Base-by-base conservation (phyloP, 2,329 filamentous ascomycete genomes). In the Talaromyces rugulosus region DNA sequence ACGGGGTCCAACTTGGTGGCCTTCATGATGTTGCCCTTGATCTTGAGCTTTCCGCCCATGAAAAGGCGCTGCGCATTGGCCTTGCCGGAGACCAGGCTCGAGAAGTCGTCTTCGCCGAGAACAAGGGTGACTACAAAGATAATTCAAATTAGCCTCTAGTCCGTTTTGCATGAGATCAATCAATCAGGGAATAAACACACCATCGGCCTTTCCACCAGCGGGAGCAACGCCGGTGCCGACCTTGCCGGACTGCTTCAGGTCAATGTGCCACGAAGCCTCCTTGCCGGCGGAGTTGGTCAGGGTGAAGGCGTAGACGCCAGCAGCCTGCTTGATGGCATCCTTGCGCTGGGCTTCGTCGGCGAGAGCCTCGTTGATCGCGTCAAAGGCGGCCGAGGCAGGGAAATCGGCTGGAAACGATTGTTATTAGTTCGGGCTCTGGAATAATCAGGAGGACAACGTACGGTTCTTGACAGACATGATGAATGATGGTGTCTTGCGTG, bases 21-120 rank as follows among this genome's bases (percentile, higher is more conserved):
- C 86, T 97, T 97, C 94, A 98, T 98, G 64, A 98, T 87, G 77
- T 98, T 92, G 66, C 95, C 95, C 87, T 92, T 96, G 75, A 98
- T 87, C 90, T 98, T 99, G 74, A 99, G 84, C 85, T 96, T 97
- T 71, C 95, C 95, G n/a, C 86, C 86, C 94, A 99, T 98, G 81
- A 98, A 97, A 66, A 99, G 82, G 70, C 89, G 88, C 84, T 99
- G 95, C 62, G 95, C 92, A 74, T 97, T 96, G 70, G 91, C 92
- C 82, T 96, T 92, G 75, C 95, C 95, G 42, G 83, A 73, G 60
- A 96, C 88, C 67, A 99, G 85, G 75, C 89, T 88, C 67, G 81
- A 86, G 74, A 99, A 99, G 79, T 98, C 92, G 62, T 86, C 85
- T 66, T 99, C 95, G 63, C 88, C 90, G 68, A 98, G 85, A 5